Conservation (phyloP, 164 flowering plant species). For the Hamamelis virginiana region DNA sequence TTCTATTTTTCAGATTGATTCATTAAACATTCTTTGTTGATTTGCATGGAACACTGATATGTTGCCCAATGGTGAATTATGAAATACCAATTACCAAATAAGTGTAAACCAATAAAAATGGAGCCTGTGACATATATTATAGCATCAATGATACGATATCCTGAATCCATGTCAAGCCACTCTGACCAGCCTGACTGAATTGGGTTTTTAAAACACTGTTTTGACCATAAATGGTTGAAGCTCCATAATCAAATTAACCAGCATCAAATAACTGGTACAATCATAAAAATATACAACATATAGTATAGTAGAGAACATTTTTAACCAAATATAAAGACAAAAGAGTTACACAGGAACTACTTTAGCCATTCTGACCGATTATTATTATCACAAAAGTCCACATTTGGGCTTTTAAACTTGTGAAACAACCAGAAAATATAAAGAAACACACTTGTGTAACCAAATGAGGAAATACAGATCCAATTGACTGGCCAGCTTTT, state of each 20-base stretch:
- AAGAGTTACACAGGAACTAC: too few relatives aligned
- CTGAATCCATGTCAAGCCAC: too few relatives aligned
- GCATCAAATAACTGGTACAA: too few relatives aligned
- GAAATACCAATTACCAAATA: background rate
- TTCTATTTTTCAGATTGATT: background rate
- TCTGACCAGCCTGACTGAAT: too few relatives aligned
- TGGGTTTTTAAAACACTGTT: too few relatives aligned
- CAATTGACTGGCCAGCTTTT: constrained; percentile 94
- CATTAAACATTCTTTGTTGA: background rate
- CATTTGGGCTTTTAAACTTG: background rate
- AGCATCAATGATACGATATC: too few relatives aligned
- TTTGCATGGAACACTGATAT: background rate
- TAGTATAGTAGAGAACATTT: too few relatives aligned
- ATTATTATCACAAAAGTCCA: background rate
- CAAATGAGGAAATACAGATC: constrained; percentile 92
- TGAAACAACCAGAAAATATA: background rate
- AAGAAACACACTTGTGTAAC: constrained; percentile 57
- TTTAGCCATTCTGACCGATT: too few relatives aligned
- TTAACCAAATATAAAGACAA: too few relatives aligned
- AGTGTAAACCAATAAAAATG: background rate
- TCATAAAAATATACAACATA: too few relatives aligned
- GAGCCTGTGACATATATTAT: background rate
- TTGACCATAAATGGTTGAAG: too few relatives aligned
- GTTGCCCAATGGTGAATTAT: background rate
- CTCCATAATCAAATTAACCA: too few relatives aligned